Evolutionary conservation across 2,329 filamentous ascomycete species (phyloP).

Genomic region (Aspergillus viridinutans): DNA sequence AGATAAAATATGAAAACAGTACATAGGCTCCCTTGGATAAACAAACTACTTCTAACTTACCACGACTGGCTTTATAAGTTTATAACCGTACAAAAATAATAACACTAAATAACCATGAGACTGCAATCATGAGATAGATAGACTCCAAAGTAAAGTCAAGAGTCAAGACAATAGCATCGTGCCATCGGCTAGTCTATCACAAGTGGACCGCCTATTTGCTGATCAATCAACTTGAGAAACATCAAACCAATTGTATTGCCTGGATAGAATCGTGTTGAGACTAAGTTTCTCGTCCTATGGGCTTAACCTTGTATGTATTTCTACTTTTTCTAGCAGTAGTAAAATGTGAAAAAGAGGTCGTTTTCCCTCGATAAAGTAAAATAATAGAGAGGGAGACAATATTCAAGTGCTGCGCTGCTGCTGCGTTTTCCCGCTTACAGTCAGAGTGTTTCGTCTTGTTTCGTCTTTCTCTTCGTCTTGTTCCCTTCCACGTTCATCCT

Average conservation of each 20-base stretch:
- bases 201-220: neutral
- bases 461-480: slow-evolving; percentile 1
- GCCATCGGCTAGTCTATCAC: neutral
- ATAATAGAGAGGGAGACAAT: no score
- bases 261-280: neutral
- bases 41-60: neutral
- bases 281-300: neutral
- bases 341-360: neutral
- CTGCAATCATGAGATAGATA: neutral
- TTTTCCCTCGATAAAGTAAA: neutral
- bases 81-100: neutral
- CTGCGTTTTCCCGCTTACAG: neutral
- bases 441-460: slow-evolving; percentile 3
- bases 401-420: neutral
- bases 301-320: neutral
- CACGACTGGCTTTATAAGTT: neutral
- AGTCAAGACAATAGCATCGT: neutral
- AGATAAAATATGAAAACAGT: neutral
- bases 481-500: neutral
- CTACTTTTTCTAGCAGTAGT: neutral
- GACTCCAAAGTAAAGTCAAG: neutral
- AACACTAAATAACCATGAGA: neutral
- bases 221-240: neutral
- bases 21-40: neutral
- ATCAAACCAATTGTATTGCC: neutral